Percentiles rank a stretch among this genome's conserved stretches.
These are phyloP conservation scores for Paramecium sexaurelia DNA, from an alignment of 73 alveolate species.

Conservation along the genomic window DNA sequence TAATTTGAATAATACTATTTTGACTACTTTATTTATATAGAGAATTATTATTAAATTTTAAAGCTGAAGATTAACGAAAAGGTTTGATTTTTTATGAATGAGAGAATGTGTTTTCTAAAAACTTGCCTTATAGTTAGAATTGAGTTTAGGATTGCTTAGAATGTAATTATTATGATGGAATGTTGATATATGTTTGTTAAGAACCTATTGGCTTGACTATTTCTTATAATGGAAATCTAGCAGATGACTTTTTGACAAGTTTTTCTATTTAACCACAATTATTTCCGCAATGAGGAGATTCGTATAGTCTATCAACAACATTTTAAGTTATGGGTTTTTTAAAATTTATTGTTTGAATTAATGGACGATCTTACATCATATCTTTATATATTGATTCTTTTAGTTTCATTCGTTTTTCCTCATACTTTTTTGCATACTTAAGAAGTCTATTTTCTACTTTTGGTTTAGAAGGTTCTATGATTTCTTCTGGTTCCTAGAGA, in stretches of 20 bases:
- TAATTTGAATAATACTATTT: neutral
- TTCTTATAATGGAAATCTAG: constrained; percentile 16
- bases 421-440: neutral
- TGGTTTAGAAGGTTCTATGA: neutral
- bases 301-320: constrained; percentile 29
- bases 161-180: neutral
- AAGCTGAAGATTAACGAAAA: neutral
- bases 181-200: neutral
- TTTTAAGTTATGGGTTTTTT: neutral
- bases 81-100: constrained; percentile 28
- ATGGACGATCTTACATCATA: constrained; percentile 1
- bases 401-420: neutral
- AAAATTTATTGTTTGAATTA: neutral
- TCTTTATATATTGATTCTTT: constrained; percentile 6
- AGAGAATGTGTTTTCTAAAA: constrained; percentile 7
- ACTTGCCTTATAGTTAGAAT: neutral
- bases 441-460: constrained; percentile 6
- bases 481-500: constrained; percentile 16
- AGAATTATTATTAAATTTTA: neutral
- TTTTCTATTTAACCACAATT: constrained; percentile 27
- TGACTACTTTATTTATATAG: neutral
- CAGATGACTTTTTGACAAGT: neutral
- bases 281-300: constrained; percentile 5
- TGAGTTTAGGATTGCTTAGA: neutral
- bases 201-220: neutral